phyloP scores from a whole-genome alignment of 1,284 basidiomycete species.

The Naganishia sp. region DNA sequence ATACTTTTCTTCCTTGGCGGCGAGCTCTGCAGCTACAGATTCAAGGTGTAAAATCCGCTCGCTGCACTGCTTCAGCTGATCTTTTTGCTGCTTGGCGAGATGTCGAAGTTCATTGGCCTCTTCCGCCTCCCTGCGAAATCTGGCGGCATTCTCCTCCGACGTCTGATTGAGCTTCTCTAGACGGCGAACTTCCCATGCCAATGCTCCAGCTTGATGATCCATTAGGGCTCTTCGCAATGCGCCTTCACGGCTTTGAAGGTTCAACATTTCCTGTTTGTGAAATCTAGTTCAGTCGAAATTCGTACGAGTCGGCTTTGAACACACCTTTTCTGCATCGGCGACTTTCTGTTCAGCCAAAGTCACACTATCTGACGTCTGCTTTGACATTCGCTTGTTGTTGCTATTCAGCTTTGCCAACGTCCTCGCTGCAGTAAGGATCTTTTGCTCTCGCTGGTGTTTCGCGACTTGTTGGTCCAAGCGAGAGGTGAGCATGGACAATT shows the following conservation, averaged over 20 bases:
- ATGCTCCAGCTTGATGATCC: slow-evolving; percentile 54
- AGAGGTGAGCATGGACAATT: slow-evolving; percentile 46
- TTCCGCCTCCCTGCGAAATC: slow-evolving; percentile 20
- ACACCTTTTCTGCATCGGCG: slow-evolving; percentile 52
- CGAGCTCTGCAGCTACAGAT: slow-evolving; percentile 23
- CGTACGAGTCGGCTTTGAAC: slow-evolving; percentile 6
- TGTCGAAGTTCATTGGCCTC: slow-evolving; percentile 24
- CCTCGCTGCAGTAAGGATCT: slow-evolving; percentile 53
- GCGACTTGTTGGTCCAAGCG: slow-evolving; percentile 47
- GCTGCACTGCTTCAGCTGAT: slow-evolving; percentile 40
- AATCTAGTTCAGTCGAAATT: no score
- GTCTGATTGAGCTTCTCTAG: slow-evolving; percentile 39
- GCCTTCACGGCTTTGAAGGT: slow-evolving; percentile 50
- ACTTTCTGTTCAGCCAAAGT: slow-evolving; percentile 52
- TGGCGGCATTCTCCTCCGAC: slow-evolving; percentile 17
- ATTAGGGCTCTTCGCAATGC: slow-evolving; percentile 47
- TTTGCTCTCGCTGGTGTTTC: slow-evolving; percentile 52
- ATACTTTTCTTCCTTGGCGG: slow-evolving; percentile 10
- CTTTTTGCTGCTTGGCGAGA: slow-evolving; percentile 34
- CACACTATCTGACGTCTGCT: slow-evolving; percentile 53
- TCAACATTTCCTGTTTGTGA: slow-evolving; percentile 48
- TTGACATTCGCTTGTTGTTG: slow-evolving; percentile 52
- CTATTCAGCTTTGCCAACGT: slow-evolving; percentile 53
- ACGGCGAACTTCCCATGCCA: slow-evolving; percentile 54
- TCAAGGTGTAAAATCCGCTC: slow-evolving; percentile 48